Conservation (phyloP, 2,329 filamentous ascomycete species). For the Phyllosticta citrichinensis region DNA sequence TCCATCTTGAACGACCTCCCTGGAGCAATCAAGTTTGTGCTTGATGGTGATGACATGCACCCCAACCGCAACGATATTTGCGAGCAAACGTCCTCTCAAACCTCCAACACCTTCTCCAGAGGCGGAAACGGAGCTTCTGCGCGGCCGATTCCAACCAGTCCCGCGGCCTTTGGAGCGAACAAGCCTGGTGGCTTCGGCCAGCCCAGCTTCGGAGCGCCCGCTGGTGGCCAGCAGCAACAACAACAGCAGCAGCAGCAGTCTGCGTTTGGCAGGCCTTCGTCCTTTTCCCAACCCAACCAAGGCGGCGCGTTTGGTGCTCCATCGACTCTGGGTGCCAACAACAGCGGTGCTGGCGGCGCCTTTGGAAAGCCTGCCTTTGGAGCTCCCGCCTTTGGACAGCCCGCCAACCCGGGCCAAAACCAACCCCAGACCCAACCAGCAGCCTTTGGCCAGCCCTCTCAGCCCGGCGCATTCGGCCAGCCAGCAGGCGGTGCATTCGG, state of each 20-base stretch:
- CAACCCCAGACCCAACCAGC: not conserved
- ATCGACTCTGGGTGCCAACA: conserved; percentile 23
- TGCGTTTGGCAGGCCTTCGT: conserved; percentile 8
- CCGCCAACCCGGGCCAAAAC: conserved; percentile 11
- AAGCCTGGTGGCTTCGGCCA: conserved; percentile 1
- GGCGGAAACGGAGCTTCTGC: not conserved
- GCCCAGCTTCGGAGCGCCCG: not conserved
- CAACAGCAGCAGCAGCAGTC: conserved; percentile 5
- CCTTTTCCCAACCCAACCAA: conserved; percentile 2
- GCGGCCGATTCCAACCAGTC: not conserved
- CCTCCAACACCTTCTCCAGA: not conserved
- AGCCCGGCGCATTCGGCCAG: conserved; percentile 12
- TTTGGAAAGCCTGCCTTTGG: conserved; percentile 12
- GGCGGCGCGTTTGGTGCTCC: conserved; percentile 11
- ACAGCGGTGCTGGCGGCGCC: not conserved
- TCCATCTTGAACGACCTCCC: conserved; percentile 58
- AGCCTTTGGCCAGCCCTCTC: conserved; percentile 17
- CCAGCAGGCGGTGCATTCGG: conserved; percentile 18
- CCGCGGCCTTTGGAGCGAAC: conserved; percentile 1
- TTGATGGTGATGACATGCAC: conserved; percentile 25
- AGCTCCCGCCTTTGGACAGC: conserved; percentile 16
- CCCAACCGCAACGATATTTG: conserved; percentile 18
- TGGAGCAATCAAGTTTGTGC: conserved; percentile 45
- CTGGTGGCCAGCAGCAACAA: not conserved
- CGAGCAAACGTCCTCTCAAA: conserved; percentile 10